Conservation (phyloP, 2,329 filamentous ascomycete species). For the Microdochium bolleyi region DNA sequence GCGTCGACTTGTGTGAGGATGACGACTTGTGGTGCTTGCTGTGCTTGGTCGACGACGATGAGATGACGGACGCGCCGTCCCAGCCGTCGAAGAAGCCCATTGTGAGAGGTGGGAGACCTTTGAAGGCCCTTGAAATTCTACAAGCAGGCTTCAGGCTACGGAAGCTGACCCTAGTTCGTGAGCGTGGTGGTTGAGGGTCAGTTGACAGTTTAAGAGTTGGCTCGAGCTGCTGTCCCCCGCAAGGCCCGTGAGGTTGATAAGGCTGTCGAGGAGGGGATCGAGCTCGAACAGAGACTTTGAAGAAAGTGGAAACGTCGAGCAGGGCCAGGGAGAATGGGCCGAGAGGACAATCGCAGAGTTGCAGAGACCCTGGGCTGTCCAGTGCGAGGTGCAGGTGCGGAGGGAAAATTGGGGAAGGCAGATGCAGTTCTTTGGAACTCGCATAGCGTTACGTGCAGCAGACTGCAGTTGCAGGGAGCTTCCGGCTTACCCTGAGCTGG, state of each 20-base stretch:
- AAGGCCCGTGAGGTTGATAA: not conserved
- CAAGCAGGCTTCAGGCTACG: no score
- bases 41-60: slow-evolving; percentile 11
- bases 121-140: no score
- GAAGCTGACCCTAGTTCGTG: no score
- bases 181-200: not conserved
- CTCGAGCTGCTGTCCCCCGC: not conserved
- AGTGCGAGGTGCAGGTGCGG: not conserved
- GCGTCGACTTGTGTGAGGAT: slow-evolving; percentile 14
- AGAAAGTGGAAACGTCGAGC: not conserved
- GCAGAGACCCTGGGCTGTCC: no score
- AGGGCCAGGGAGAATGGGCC: not conserved
- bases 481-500: not conserved
- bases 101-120: not conserved
- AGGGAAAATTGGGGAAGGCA: not conserved
- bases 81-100: slow-evolving; percentile 22
- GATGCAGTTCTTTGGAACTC: not conserved
- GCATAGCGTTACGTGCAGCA: not conserved
- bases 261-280: not conserved
- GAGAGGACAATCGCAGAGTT: no score
- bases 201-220: not conserved
- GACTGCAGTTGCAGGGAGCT: not conserved
- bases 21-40: slow-evolving; percentile 10
- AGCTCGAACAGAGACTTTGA: no score
- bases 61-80: slow-evolving; percentile 18